Evolutionary conservation across 208 protist genomes (phyloP).

Genomic region (Acanthamoeba sp.): DNA sequence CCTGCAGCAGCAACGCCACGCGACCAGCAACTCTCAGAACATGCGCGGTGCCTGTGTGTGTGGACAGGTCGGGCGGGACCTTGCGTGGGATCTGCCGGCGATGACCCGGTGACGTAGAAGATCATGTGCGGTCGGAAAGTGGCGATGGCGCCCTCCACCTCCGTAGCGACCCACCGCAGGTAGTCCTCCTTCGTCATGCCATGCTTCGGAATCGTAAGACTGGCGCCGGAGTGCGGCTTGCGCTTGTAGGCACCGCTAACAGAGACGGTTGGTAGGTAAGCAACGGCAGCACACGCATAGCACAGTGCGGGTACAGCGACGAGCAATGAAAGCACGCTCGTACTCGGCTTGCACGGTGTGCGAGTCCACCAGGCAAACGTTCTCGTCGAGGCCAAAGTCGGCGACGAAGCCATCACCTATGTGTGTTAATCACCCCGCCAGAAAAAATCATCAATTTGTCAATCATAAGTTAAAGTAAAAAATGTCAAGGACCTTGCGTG

Average conservation of each 20-base stretch:
- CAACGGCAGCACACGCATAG: no score
- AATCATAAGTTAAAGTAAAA: no score
- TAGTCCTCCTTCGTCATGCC: slow-evolving; percentile 18
- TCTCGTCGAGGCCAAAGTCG: neutral
- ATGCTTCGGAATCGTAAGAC: neutral
- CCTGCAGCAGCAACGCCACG: neutral
- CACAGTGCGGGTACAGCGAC: neutral
- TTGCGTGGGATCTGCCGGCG: neutral
- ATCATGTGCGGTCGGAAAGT: slow-evolving; percentile 1
- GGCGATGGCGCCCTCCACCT: neutral
- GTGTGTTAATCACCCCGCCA: no score
- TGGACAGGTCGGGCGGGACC: neutral
- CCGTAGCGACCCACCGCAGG: neutral
- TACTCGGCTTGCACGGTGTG: neutral
- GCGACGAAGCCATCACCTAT: neutral
- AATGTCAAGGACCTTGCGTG: neutral
- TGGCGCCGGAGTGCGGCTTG: neutral
- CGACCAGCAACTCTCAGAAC: neutral
- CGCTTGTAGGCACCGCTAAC: neutral
- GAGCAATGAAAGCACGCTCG: neutral
- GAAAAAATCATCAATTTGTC: no score
- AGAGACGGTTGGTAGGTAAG: no score
- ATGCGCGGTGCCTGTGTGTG: neutral
- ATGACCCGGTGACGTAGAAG: neutral
- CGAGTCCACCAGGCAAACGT: neutral